These are phyloP conservation scores for Curvularia hawaiiensis DNA, from an alignment of 2,329 filamentous ascomycete genomes.

Conservation along the genomic window DNA sequence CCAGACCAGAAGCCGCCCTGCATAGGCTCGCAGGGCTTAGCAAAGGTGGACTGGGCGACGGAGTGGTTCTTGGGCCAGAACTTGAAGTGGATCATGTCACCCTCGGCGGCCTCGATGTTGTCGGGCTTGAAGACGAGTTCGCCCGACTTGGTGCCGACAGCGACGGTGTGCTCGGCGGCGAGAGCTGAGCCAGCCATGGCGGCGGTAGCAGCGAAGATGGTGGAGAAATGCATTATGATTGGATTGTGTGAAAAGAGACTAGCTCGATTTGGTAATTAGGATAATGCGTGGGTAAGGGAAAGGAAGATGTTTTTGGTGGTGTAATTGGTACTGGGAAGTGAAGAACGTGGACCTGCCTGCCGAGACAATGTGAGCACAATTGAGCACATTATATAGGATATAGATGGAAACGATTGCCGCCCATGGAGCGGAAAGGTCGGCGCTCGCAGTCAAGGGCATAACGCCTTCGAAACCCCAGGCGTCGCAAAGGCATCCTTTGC, in stretches of 20 bases:
- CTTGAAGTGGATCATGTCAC: constrained; percentile 46
- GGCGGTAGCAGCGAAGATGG: constrained; percentile 40
- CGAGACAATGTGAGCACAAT: constrained; percentile 40
- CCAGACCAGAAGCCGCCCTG: constrained; percentile 47
- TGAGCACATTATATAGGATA: constrained; percentile 45
- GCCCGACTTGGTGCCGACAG: constrained; percentile 36
- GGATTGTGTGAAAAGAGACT: constrained; percentile 35
- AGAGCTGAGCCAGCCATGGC: constrained; percentile 38
- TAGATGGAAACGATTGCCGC: constrained; percentile 34
- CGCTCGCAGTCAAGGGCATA: constrained; percentile 36
- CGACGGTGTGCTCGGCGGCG: constrained; percentile 41
- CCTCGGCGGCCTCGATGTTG: constrained; percentile 41
- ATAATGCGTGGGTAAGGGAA: constrained; percentile 20
- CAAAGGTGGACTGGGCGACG: constrained; percentile 45
- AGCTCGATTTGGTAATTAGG: constrained; percentile 38
- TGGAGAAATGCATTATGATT: constrained; percentile 49
- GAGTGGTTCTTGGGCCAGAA: constrained; percentile 50
- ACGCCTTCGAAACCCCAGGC: constrained; percentile 42
- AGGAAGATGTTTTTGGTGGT: constrained; percentile 28
- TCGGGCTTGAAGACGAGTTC: constrained; percentile 44
- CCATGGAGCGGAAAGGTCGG: constrained; percentile 27
- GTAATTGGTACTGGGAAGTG: constrained; percentile 39
- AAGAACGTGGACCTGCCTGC: constrained; percentile 46
- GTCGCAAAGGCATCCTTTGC: constrained; percentile 40
- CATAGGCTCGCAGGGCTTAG: constrained; percentile 41